phyloP scores from a whole-genome alignment of 2,329 filamentous ascomycete genomes.

The Penicillium sp. region DNA sequence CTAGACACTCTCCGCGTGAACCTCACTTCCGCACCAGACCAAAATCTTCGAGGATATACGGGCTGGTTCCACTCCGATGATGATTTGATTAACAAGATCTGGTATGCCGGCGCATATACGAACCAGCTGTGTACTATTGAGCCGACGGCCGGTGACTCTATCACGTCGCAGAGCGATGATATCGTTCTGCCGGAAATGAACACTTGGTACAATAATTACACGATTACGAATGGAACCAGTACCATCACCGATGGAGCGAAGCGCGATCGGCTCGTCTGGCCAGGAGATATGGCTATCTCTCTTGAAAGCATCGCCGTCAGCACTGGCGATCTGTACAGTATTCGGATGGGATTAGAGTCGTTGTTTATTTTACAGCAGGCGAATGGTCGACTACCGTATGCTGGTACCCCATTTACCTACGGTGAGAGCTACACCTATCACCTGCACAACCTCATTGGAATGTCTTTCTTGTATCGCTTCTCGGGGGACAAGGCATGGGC shows the following conservation, averaged over 20 bases:
- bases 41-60: constrained; percentile 49
- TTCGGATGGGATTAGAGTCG: constrained; percentile 53
- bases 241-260: constrained; percentile 44
- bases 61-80: constrained; percentile 55
- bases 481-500: constrained; percentile 45
- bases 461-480: constrained; percentile 48
- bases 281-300: constrained; percentile 62
- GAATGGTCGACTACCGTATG: constrained; percentile 53
- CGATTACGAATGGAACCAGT: constrained; percentile 30
- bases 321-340: constrained; percentile 54
- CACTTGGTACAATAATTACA: constrained; percentile 34
- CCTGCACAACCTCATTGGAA: constrained; percentile 49
- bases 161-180: constrained; percentile 7
- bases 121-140: constrained; percentile 36
- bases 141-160: constrained; percentile 24
- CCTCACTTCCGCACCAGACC: constrained; percentile 41
- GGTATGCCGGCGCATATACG: constrained; percentile 58
- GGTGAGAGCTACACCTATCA: constrained; percentile 58
- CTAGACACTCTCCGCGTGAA: constrained; percentile 40
- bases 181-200: constrained; percentile 17
- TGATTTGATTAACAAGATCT: constrained; percentile 55
- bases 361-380: constrained; percentile 49
- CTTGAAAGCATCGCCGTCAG: constrained; percentile 57
- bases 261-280: constrained; percentile 54
- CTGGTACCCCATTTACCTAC: constrained; percentile 46